Percentiles rank a stretch among this genome's conserved stretches.
phyloP scores from a whole-genome alignment of 768 basidiomycete species.

The Lactifluus echinatus region DNA sequence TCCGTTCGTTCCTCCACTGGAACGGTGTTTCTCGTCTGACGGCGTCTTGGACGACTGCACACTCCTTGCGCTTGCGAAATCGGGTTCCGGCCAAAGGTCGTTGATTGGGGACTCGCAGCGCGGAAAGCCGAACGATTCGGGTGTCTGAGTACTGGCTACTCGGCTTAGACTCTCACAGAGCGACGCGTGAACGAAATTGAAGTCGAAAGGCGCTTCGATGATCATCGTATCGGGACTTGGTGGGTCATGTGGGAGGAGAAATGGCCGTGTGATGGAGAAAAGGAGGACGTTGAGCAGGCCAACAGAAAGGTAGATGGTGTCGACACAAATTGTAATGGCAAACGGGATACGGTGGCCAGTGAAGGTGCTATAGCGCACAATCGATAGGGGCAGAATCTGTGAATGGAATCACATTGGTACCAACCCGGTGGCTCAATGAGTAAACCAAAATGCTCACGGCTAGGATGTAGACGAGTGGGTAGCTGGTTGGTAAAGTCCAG shows the following conservation, averaged over 20 bases:
- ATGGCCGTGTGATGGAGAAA: conserved; percentile 31
- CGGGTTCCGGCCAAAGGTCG: neutral
- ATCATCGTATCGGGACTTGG: neutral
- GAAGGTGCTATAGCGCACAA: conserved; percentile 35
- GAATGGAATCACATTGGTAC: neutral
- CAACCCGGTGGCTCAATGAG: neutral
- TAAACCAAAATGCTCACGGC: conserved; percentile 23
- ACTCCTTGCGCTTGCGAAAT: neutral
- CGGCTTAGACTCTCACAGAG: neutral
- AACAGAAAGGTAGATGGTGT: conserved; percentile 34
- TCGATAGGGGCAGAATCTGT: conserved; percentile 33
- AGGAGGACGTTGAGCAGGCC: conserved; percentile 39
- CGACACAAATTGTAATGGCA: conserved; percentile 31
- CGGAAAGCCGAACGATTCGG: neutral
- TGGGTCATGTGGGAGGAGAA: conserved; percentile 26
- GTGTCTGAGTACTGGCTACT: neutral
- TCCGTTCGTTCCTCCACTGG: neutral
- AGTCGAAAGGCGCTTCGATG: too few relatives aligned
- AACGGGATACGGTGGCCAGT: conserved; percentile 26
- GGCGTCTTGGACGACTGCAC: neutral
- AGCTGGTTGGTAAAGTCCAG: conserved; percentile 26
- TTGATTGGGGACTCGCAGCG: neutral
- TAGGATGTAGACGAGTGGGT: conserved; percentile 36
- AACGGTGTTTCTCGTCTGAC: neutral
- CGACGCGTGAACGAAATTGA: neutral